phyloP scores from a whole-genome alignment of 176 grass and related monocot species.

The Avena sativa region DNA sequence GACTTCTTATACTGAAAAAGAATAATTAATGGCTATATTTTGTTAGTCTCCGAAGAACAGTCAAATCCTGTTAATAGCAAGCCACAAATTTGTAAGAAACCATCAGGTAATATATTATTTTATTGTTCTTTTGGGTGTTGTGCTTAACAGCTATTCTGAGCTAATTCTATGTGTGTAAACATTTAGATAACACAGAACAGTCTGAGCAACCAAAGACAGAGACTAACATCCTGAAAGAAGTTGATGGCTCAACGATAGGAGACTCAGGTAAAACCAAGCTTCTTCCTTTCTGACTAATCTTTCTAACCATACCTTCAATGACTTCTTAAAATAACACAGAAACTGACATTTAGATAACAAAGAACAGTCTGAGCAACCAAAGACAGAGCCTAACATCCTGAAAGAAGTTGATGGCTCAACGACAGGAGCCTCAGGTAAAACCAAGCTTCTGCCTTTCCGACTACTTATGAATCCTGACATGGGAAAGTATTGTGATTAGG shows the following conservation, averaged over 20 bases:
- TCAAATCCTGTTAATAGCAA: constrained; percentile 38
- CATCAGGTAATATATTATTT: constrained; percentile 45
- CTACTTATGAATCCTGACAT: constrained; percentile 15
- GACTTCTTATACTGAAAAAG: constrained; percentile 12
- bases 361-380: constrained; percentile 33
- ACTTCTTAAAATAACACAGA: background rate
- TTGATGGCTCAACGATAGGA: constrained; percentile 44
- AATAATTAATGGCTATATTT: background rate
- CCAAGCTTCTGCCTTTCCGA: background rate
- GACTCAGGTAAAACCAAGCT: constrained; percentile 41
- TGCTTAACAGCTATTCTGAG: background rate
- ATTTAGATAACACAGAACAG: constrained; percentile 39
- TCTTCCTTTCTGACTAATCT: constrained; percentile 20
- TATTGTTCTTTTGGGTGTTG: constrained; percentile 11
- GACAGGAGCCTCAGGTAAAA: constrained; percentile 46
- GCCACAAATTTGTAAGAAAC: constrained; percentile 36
- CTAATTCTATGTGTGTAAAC: constrained; percentile 35
- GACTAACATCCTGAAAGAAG: constrained; percentile 19
- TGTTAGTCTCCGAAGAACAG: constrained; percentile 27
- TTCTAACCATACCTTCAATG: background rate
- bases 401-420: constrained; percentile 49
- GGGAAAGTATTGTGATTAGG: background rate
- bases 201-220: constrained; percentile 39
- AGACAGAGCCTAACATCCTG: constrained; percentile 23
- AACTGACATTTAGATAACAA: constrained; percentile 23